phyloP scores from a whole-genome alignment of 768 basidiomycete genomes.

The Rhodotorula toruloides region DNA sequence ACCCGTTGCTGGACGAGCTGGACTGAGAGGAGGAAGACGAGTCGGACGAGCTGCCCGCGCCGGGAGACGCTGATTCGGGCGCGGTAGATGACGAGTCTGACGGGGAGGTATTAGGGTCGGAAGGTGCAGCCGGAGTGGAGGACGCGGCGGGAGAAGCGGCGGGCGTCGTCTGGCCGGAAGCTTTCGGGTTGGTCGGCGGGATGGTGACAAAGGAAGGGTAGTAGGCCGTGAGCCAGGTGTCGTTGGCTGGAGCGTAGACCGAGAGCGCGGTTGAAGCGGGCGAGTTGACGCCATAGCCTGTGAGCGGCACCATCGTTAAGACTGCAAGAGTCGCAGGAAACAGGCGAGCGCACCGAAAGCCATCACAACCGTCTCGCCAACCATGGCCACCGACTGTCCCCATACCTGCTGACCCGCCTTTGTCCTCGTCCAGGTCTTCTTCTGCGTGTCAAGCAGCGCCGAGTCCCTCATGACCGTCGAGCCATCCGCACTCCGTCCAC shows the following conservation, averaged over 20 bases:
- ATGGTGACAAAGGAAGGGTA: conserved; percentile 18
- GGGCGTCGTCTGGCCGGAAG: not conserved
- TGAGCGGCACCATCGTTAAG: not conserved
- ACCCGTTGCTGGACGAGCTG: not conserved
- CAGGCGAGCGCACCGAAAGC: conserved; percentile 22
- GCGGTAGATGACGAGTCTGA: not conserved
- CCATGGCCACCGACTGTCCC: conserved; percentile 14
- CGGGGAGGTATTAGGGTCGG: not conserved
- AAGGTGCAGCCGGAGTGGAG: not conserved
- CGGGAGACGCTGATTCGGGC: not conserved
- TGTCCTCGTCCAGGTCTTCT: conserved; percentile 2
- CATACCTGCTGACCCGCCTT: conserved; percentile 3
- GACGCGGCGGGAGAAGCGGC: not conserved
- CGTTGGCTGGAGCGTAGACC: conserved; percentile 25
- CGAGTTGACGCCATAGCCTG: conserved; percentile 23
- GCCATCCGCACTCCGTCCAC: conserved; percentile 16
- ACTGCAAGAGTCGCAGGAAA: accelerated
- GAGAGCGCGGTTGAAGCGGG: conserved; percentile 10
- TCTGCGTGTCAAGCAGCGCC: conserved; percentile 14
- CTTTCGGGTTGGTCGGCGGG: conserved; percentile 29
- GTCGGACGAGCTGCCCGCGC: no score
- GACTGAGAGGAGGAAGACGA: not conserved
- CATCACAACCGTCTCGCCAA: conserved; percentile 26
- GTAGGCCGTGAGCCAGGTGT: conserved; percentile 29
- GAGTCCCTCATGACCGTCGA: conserved; percentile 3